Evolutionary conservation across 140 eudicot species (phyloP).

Genomic region (Bidens hawaiensis): DNA sequence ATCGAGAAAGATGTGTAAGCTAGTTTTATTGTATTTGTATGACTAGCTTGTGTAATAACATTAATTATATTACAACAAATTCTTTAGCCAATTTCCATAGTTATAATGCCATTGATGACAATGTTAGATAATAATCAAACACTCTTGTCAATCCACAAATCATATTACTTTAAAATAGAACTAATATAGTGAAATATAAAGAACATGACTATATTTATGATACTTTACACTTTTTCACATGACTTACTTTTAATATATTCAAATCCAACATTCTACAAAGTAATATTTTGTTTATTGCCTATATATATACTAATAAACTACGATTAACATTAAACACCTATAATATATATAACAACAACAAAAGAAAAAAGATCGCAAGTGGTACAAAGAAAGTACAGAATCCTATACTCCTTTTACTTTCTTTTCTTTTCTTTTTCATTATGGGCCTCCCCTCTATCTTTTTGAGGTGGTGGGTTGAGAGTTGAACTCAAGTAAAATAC

Average conservation of each 20-base stretch:
- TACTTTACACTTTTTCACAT: no score
- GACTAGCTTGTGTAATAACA: constrained; percentile 2
- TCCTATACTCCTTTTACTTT: constrained; percentile 18
- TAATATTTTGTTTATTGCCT: constrained; percentile 4
- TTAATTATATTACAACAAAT: neutral
- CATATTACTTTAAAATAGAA: no score
- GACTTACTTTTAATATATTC: neutral
- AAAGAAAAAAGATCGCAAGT: neutral
- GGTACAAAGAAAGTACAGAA: constrained; percentile 25
- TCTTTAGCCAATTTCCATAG: neutral
- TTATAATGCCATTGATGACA: no score
- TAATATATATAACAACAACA: no score
- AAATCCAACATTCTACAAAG: constrained; percentile 1
- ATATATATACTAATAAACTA: neutral
- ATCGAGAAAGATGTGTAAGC: neutral
- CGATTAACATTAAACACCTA: neutral
- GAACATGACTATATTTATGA: no score
- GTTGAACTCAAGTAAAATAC: no score
- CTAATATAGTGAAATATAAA: no score
- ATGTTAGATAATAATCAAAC: neutral
- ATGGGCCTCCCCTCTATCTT: no score
- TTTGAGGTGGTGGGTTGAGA: no score
- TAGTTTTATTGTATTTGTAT: neutral
- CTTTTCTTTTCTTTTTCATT: no score
- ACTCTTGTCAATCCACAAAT: neutral